phyloP scores from a whole-genome alignment of 2,329 filamentous ascomycete genomes.

The Colletotrichum gigasporum region DNA sequence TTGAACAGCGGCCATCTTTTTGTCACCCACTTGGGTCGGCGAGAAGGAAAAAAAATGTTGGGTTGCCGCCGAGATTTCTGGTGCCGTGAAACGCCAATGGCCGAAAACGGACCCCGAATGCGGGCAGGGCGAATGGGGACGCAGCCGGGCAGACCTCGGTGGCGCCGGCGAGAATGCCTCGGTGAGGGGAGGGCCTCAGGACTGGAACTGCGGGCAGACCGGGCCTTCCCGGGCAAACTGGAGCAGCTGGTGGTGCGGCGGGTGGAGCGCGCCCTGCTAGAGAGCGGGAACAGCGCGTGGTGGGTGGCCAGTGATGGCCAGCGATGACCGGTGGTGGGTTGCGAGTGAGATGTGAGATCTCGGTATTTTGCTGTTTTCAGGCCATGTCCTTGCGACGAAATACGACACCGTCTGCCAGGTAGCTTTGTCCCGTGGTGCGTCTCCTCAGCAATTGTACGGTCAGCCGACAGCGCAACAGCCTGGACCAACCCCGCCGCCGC shows the following conservation, averaged over 20 bases:
- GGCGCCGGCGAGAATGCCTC: constrained; percentile 10
- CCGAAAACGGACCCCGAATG: constrained; percentile 13
- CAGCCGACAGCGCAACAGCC: not conserved
- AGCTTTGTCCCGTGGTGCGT: not conserved
- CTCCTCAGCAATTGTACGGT: not conserved
- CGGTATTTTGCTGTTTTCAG: not conserved
- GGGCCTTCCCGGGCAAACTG: not conserved
- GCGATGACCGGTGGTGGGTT: not conserved
- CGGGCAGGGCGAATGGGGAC: constrained; percentile 11
- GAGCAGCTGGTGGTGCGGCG: not conserved
- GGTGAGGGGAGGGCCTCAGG: not conserved
- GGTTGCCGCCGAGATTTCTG: not conserved
- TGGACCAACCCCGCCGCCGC: not conserved
- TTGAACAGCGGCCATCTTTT: not conserved
- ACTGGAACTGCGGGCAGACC: not conserved
- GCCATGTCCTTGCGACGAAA: constrained; percentile 3
- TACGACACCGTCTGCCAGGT: not conserved
- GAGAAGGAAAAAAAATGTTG: not conserved
- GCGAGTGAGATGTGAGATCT: not conserved
- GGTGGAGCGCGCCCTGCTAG: not conserved
- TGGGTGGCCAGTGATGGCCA: not conserved
- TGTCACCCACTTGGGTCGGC: no score
- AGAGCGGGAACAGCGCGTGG: not conserved
- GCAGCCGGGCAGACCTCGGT: not conserved
- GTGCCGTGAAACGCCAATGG: constrained; percentile 5